phyloP scores from a whole-genome alignment of 345 rosid genomes.

The Salix viminalis region DNA sequence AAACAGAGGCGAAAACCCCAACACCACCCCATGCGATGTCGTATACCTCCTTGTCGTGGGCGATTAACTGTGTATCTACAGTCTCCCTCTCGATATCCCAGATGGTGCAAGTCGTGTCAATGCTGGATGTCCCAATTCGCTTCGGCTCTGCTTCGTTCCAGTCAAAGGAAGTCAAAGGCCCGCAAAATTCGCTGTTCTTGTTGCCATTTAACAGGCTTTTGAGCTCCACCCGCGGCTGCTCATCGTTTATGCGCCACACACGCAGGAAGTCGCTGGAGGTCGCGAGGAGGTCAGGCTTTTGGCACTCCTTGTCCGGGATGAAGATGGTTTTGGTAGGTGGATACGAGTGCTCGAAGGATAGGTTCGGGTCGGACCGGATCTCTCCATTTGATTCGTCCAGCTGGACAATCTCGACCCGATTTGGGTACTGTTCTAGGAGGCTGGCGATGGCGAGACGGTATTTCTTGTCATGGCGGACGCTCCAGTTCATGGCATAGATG shows the following conservation, averaged over 20 bases:
- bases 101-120: slow-evolving; percentile 89
- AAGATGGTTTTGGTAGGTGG: slow-evolving; percentile 88
- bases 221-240: slow-evolving; percentile 65
- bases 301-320: slow-evolving; percentile 89
- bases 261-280: slow-evolving; percentile 92
- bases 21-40: slow-evolving; percentile 99
- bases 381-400: slow-evolving; percentile 94
- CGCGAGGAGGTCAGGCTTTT: slow-evolving; percentile 85
- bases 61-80: slow-evolving; percentile 92
- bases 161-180: slow-evolving; percentile 89
- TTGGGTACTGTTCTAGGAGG: slow-evolving; percentile 69
- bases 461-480: slow-evolving; percentile 96
- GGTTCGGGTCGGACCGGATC: slow-evolving; percentile 78
- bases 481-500: slow-evolving; percentile 99
- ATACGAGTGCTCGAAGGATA: slow-evolving; percentile 89
- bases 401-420: slow-evolving; percentile 91
- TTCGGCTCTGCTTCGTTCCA: slow-evolving; percentile 95
- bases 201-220: slow-evolving; percentile 73
- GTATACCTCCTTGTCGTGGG: slow-evolving; percentile 94
- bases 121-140: slow-evolving; percentile 87
- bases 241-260: slow-evolving; percentile 72
- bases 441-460: slow-evolving; percentile 92
- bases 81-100: slow-evolving; percentile 92
- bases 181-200: slow-evolving; percentile 82
- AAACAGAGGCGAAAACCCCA: slow-evolving; percentile 86